These are phyloP conservation scores for Capsella rubella DNA, from an alignment of 441 rosid genomes.

Conservation along the genomic window DNA sequence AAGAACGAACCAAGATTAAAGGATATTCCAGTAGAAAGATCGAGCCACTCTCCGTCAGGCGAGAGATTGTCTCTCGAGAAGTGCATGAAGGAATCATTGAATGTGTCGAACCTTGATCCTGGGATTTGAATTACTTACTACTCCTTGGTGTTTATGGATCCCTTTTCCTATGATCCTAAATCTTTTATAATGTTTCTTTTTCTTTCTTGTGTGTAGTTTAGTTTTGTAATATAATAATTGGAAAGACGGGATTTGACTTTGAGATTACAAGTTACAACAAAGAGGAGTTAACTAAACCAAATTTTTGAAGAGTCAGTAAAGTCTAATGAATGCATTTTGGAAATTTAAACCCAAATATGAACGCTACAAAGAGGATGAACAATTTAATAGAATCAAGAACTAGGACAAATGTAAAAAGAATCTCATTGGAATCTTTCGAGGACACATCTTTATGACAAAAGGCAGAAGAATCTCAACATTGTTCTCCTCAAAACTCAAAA, in stretches of 20 bases:
- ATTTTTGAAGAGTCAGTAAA: too few species aligned
- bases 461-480: conserved; percentile 28
- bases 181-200: conserved; percentile 1
- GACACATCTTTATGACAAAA: conserved; percentile 2
- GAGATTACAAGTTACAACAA: conserved; percentile 14
- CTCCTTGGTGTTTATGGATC: conserved; percentile 10
- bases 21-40: conserved; percentile 42
- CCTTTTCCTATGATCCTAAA: neutral
- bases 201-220: conserved; percentile 33
- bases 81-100: conserved; percentile 48
- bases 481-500: conserved; percentile 13
- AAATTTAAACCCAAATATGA: neutral
- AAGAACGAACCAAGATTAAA: conserved; percentile 47
- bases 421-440: conserved; percentile 1
- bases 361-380: too few species aligned
- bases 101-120: conserved; percentile 44
- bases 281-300: neutral
- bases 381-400: neutral
- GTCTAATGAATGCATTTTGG: neutral
- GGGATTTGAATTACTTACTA: conserved; percentile 32
- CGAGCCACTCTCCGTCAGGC: conserved; percentile 48
- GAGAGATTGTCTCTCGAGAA: conserved; percentile 41
- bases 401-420: conserved; percentile 26
- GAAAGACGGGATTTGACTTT: conserved; percentile 19
- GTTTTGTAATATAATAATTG: conserved; percentile 30